Evolutionary conservation across 768 basidiomycete species (phyloP).

Genomic region (Filobasidium floriforme): DNA sequence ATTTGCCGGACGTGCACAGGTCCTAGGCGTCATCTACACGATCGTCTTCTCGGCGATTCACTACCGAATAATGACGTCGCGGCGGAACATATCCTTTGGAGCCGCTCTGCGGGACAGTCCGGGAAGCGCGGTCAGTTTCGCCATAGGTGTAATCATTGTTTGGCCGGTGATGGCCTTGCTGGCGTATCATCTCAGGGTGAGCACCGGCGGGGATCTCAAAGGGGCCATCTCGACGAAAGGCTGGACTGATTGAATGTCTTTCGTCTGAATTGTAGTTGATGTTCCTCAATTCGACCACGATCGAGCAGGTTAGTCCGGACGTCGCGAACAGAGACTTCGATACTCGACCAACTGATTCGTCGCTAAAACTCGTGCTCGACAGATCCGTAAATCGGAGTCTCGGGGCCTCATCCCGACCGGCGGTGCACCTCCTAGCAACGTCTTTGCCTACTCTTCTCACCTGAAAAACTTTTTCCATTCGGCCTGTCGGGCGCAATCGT

Average conservation of each 20-base stretch:
- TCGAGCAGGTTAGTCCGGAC: conserved; percentile 66
- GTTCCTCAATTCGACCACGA: conserved; percentile 83
- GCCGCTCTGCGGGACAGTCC: conserved; percentile 52
- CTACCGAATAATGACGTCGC: conserved; percentile 59
- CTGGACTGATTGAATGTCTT: conserved; percentile 8
- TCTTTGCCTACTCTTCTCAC: conserved; percentile 75
- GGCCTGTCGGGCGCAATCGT: conserved; percentile 70
- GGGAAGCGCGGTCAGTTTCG: conserved; percentile 76
- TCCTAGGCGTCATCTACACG: conserved; percentile 64
- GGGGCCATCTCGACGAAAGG: neutral
- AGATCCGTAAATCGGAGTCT: conserved; percentile 83
- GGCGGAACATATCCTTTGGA: conserved; percentile 51
- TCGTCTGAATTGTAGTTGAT: conserved; percentile 49
- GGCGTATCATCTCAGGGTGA: conserved; percentile 75
- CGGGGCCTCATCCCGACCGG: conserved; percentile 59
- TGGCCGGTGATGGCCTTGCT: conserved; percentile 77
- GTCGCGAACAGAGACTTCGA: neutral
- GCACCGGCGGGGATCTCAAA: conserved; percentile 35
- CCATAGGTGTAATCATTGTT: conserved; percentile 61
- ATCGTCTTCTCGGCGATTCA: conserved; percentile 79
- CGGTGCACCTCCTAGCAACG: conserved; percentile 55
- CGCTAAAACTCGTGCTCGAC: conserved; percentile 29
- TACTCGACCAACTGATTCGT: conserved; percentile 4
- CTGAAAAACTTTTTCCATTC: conserved; percentile 65
- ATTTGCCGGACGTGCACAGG: conserved; percentile 47